Evolutionary conservation across 2,329 filamentous ascomycete species (phyloP).

Genomic region (Trichoderma guizhouense): DNA sequence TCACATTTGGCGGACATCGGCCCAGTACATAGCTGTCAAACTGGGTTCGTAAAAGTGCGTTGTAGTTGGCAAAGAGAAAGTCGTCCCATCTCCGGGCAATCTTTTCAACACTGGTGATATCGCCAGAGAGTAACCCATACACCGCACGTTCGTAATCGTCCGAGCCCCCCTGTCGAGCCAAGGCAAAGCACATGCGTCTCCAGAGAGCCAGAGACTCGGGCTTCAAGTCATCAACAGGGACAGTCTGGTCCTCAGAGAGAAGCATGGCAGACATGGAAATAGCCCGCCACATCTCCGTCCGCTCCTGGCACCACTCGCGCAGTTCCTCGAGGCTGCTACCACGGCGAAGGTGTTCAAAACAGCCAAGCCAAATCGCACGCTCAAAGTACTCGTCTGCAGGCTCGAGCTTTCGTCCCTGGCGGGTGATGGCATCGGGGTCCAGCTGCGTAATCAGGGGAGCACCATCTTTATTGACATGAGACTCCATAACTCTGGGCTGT

Average conservation of each 20-base stretch:
- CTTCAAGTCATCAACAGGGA: slow-evolving; percentile 34
- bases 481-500: slow-evolving; percentile 53
- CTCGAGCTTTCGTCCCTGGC: slow-evolving; percentile 74
- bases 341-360: slow-evolving; percentile 85
- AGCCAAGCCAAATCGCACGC: slow-evolving; percentile 86
- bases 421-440: slow-evolving; percentile 83
- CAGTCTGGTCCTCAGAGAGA: slow-evolving; percentile 50
- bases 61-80: slow-evolving; percentile 81
- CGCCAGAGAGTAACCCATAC: slow-evolving; percentile 85
- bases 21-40: slow-evolving; percentile 69
- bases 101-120: slow-evolving; percentile 71
- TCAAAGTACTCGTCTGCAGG: slow-evolving; percentile 85
- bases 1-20: slow-evolving; percentile 50
- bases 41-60: slow-evolving; percentile 74
- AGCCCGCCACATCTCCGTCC: slow-evolving; percentile 86
- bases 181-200: slow-evolving; percentile 71
- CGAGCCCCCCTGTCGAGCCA: slow-evolving; percentile 65
- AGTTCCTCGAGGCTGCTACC: slow-evolving; percentile 74
- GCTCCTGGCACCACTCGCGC: slow-evolving; percentile 79
- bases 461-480: slow-evolving; percentile 56
- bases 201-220: slow-evolving; percentile 59
- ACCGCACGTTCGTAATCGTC: slow-evolving; percentile 84
- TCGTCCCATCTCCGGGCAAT: slow-evolving; percentile 83
- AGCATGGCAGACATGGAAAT: slow-evolving; percentile 73
- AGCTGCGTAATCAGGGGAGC: slow-evolving; percentile 77